Evolutionary conservation across 495 filamentous ascomycete species (phyloP).

Genomic region (Podospora anserina): DNA sequence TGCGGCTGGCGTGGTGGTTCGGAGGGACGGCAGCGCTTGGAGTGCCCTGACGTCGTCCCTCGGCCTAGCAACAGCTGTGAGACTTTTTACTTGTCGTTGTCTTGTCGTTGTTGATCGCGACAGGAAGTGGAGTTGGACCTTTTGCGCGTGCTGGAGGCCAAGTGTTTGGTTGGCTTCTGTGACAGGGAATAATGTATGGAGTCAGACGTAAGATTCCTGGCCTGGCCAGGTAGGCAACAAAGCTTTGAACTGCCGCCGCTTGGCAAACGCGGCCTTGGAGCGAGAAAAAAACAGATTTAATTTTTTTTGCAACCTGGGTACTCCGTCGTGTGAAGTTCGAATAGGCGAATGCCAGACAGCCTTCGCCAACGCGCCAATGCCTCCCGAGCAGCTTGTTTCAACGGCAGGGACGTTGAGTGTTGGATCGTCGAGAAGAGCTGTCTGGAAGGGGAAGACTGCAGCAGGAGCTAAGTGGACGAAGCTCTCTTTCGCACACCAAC

Average conservation of each 20-base stretch:
- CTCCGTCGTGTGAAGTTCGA: too few species aligned
- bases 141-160: conserved; percentile 3
- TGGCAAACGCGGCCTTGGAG: not conserved
- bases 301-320: not conserved
- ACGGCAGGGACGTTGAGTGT: not conserved
- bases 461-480: not conserved
- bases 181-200: not conserved
- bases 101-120: not conserved
- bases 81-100: not conserved
- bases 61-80: not conserved
- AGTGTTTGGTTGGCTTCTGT: conserved; percentile 6
- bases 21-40: conserved; percentile 1
- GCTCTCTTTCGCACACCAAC: not conserved
- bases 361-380: not conserved
- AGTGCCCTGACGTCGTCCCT: not conserved
- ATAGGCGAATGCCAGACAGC: too few species aligned
- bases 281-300: not conserved
- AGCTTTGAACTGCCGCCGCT: conserved; percentile 7
- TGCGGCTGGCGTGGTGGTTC: not conserved
- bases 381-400: not conserved
- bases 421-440: not conserved
- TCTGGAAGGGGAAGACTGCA: not conserved
- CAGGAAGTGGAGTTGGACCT: not conserved
- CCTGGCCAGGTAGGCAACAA: not conserved
- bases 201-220: conserved; percentile 3